phyloP scores from a whole-genome alignment of 306 rosid species.

The Aeschynomene evenia region DNA sequence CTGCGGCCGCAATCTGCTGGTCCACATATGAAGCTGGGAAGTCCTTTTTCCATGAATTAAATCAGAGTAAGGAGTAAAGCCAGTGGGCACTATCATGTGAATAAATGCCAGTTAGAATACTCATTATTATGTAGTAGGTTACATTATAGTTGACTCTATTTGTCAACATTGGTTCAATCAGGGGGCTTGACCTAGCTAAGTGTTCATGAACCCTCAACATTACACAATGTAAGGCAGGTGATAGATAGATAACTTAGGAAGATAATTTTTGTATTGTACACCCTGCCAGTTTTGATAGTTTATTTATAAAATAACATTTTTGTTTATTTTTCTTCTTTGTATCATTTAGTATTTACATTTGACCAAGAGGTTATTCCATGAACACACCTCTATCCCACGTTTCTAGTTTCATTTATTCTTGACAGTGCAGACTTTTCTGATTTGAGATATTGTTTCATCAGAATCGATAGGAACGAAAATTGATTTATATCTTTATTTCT shows the following conservation, averaged over 20 bases:
- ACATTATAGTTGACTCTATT: constrained; percentile 25
- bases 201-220: constrained; percentile 29
- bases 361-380: not conserved
- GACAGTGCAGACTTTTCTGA: constrained; percentile 10
- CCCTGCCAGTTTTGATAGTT: constrained; percentile 28
- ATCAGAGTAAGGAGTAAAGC: constrained; percentile 37
- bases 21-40: constrained; percentile 93
- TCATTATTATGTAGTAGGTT: constrained; percentile 33
- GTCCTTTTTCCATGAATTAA: constrained; percentile 67
- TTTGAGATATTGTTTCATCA: no score
- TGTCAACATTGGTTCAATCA: constrained; percentile 17
- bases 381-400: not conserved
- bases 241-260: constrained; percentile 29
- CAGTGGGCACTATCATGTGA: constrained; percentile 45
- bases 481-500: not conserved
- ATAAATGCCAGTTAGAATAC: constrained; percentile 17
- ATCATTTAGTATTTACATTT: not conserved
- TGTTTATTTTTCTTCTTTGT: not conserved
- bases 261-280: constrained; percentile 28
- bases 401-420: not conserved
- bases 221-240: constrained; percentile 27
- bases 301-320: not conserved
- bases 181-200: constrained; percentile 30
- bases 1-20: constrained; percentile 99
- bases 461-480: not conserved